phyloP scores from a whole-genome alignment of 225 moss, liverwort and hornwort species.

The Bryum argenteum region DNA sequence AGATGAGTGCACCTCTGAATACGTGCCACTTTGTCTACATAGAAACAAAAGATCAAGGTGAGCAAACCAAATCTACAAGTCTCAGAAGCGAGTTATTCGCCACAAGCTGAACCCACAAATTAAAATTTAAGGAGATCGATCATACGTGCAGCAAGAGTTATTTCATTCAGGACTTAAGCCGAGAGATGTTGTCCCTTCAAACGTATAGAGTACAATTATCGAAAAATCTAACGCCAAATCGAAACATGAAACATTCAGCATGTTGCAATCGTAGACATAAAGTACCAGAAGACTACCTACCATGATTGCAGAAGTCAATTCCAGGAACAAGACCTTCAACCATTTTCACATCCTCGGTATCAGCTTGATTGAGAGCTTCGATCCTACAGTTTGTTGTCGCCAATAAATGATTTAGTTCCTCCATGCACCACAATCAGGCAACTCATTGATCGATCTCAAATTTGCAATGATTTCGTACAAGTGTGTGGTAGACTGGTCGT shows the following conservation, averaged over 20 bases:
- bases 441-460: constrained; percentile 9
- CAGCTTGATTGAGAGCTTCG: constrained; percentile 32
- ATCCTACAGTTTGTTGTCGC: constrained; percentile 30
- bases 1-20: constrained; percentile 15
- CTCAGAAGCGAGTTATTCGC: constrained; percentile 7
- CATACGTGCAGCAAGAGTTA: constrained; percentile 3
- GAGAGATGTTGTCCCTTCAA: constrained; percentile 10
- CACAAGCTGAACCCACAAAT: background rate
- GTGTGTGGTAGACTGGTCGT: constrained; percentile 17
- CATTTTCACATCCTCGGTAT: constrained; percentile 34
- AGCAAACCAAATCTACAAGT: constrained; percentile 15
- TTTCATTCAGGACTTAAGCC: constrained; percentile 10
- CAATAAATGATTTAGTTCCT: constrained; percentile 13
- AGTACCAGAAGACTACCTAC: constrained; percentile 39
- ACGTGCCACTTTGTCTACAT: constrained; percentile 18
- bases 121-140: constrained; percentile 8
- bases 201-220: constrained; percentile 3
- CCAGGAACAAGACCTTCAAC: constrained; percentile 97
- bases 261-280: constrained; percentile 15
- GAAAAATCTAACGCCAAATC: background rate
- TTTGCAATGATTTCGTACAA: constrained; percentile 33
- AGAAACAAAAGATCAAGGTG: constrained; percentile 5
- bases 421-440: constrained; percentile 9
- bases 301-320: constrained; percentile 98
- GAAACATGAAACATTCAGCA: background rate